These are phyloP conservation scores for Phytophthora nicotianae DNA, from an alignment of 352 stramenopile species.

Conservation along the genomic window DNA sequence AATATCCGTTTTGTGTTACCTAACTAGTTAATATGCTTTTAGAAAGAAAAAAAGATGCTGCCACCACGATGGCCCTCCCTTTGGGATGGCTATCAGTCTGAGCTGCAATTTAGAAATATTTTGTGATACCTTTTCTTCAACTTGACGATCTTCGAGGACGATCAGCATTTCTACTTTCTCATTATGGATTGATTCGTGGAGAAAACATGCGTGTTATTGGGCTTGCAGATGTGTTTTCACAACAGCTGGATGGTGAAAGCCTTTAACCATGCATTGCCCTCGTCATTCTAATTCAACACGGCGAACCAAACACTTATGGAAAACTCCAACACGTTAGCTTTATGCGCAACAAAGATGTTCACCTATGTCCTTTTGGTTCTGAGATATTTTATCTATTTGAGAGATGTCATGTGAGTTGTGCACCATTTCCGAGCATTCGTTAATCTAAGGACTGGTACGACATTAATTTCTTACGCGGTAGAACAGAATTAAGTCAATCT, in stretches of 20 bases:
- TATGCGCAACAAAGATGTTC: conserved; percentile 20
- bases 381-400: conserved; percentile 18
- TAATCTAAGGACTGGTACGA: background rate
- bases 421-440: conserved; percentile 7
- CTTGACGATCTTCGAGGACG: background rate
- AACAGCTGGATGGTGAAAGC: background rate
- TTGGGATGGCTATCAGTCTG: background rate
- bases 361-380: conserved; percentile 15
- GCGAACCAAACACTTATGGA: conserved; percentile 18
- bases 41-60: background rate
- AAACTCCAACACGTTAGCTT: conserved; percentile 15
- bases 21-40: background rate
- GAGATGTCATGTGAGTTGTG: conserved; percentile 6
- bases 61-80: background rate
- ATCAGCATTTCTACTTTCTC: conserved; percentile 7
- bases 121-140: conserved; percentile 1
- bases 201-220: conserved; percentile 15
- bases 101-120: background rate
- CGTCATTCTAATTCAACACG: conserved; percentile 20
- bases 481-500: background rate
- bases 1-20: background rate
- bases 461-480: background rate
- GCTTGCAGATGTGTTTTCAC: conserved; percentile 6
- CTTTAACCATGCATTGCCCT: conserved; percentile 3
- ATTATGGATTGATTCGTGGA: conserved; percentile 13